Evolutionary conservation across 2,329 filamentous ascomycete genomes (phyloP), one percentile per base, ranked within the genome.

Genomic region (Talaromyces sp.): DNA sequence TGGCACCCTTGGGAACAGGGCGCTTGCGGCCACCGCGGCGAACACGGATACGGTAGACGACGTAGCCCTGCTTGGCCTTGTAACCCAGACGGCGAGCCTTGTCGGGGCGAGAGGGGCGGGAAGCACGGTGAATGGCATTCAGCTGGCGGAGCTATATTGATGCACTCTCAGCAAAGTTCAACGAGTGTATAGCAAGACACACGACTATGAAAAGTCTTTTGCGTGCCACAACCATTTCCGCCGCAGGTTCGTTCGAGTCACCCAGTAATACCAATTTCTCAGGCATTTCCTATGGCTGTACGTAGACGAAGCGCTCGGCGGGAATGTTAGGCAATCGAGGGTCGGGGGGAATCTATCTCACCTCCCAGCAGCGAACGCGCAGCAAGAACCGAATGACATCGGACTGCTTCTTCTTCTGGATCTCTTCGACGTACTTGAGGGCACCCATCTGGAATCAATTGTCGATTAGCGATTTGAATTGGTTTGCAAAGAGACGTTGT

Each of bases 381-480:
- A 97, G 91, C 83, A 99, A 89, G 87, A 99, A 99, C 85, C 92
- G 92, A 85, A 97, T 90, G 77, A 99, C 89, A 87, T 99, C 94
- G 80, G 91, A 96, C 89, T 99, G 94, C 91, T 99, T 99, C 91
- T 96, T 97, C 91, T 99, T 97, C 82, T 97, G 91, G 85, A 99
- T 89, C 87, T 99, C 94, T 88, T 99, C 95, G 83, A 99, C 91
- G 86, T 96, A 99, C 85, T 99, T 99, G 82, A 97, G 91, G 85
- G 93, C 93, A 90, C 94, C 94, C 94, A 97, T 97, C 86, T 93
- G 56, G 24, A 27, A 50, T 62, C 51, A 47, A 61, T 55, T 47
- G 41, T 37, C 41, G 47, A 46, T 64, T 45, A 66, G 62, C 56
- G 51, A 56, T 51, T 30, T 58, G 44, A 32, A 46, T 40, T 40